Conservation (phyloP, 495 filamentous ascomycete species). For the Tuber aestivum region DNA sequence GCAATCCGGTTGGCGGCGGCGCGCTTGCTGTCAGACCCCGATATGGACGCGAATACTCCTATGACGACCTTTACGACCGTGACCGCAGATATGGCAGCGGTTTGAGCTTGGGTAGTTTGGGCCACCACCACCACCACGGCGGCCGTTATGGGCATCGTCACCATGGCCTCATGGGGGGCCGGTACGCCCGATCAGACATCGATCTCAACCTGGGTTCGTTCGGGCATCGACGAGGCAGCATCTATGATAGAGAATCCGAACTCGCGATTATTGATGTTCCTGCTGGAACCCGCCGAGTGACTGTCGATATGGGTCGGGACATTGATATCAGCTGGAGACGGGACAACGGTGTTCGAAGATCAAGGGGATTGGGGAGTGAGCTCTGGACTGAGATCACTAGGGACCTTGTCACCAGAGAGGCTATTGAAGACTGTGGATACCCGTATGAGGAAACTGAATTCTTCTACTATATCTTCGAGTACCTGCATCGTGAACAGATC, state of each 20-base stretch:
- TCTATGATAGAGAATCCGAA: slow-evolving; percentile 56
- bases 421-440: slow-evolving; percentile 76
- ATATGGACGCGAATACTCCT: slow-evolving; percentile 36
- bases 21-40: slow-evolving; percentile 27
- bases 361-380: slow-evolving; percentile 54
- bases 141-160: slow-evolving; percentile 45
- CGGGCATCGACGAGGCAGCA: slow-evolving; percentile 27
- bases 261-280: slow-evolving; percentile 77
- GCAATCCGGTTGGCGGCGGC: slow-evolving; percentile 18
- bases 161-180: slow-evolving; percentile 26
- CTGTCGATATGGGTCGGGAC: slow-evolving; percentile 56
- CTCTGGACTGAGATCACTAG: slow-evolving; percentile 98
- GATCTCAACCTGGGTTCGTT: slow-evolving; percentile 44
- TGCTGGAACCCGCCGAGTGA: slow-evolving; percentile 67
- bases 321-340: slow-evolving; percentile 64
- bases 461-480: slow-evolving; percentile 90
- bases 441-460: slow-evolving; percentile 85
- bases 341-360: slow-evolving; percentile 67
- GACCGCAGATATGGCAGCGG: slow-evolving; percentile 36
- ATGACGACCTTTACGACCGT: slow-evolving; percentile 38
- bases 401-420: slow-evolving; percentile 80
- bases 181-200: slow-evolving; percentile 46
- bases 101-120: slow-evolving; percentile 37
- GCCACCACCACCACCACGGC: slow-evolving; percentile 57
- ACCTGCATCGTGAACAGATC: slow-evolving; percentile 80